Conservation (phyloP, 75 land plant species). For the Adiantum capillusveneris region DNA sequence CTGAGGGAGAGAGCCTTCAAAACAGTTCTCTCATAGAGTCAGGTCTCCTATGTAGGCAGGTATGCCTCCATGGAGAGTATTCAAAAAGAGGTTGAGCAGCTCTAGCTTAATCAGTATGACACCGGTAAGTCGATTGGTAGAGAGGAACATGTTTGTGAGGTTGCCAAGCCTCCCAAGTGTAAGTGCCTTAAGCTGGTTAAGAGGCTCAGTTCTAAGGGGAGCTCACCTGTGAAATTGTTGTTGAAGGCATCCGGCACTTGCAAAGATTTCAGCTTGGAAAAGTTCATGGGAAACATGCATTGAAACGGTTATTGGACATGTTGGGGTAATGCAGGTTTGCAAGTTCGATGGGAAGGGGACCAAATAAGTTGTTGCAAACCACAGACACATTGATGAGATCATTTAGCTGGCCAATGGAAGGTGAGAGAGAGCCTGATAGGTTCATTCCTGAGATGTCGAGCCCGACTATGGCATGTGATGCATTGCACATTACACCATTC, state of each 20-base stretch:
- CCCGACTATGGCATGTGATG: slow-evolving; percentile 14
- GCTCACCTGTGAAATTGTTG: slow-evolving; percentile 73
- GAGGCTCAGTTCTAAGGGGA: slow-evolving; percentile 40
- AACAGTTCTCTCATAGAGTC: slow-evolving; percentile 63
- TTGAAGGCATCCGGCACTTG: slow-evolving; percentile 61
- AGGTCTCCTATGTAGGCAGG: slow-evolving; percentile 54
- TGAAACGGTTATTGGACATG: slow-evolving; percentile 80
- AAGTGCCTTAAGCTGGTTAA: slow-evolving; percentile 46
- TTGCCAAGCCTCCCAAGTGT: slow-evolving; percentile 79
- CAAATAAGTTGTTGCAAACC: slow-evolving; percentile 44
- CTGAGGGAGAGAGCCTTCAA: slow-evolving; percentile 48
- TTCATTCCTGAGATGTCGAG: slow-evolving; percentile 47
- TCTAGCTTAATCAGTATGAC: slow-evolving; percentile 56
- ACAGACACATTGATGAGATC: slow-evolving; percentile 39
- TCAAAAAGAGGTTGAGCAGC: slow-evolving; percentile 73
- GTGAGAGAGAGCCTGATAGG: slow-evolving; percentile 47
- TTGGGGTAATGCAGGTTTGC: slow-evolving; percentile 39
- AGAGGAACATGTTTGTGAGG: slow-evolving; percentile 42
- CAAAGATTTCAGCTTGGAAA: slow-evolving; percentile 30
- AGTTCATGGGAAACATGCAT: slow-evolving; percentile 39
- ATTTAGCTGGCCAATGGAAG: slow-evolving; percentile 31
- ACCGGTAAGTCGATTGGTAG: slow-evolving; percentile 59
- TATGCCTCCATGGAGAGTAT: slow-evolving; percentile 45
- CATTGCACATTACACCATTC: slow-evolving; percentile 42
- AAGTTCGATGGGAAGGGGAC: slow-evolving; percentile 44